Evolutionary conservation across 2,329 filamentous ascomycete genomes (phyloP).

Genomic region (Akanthomyces muscarius): DNA sequence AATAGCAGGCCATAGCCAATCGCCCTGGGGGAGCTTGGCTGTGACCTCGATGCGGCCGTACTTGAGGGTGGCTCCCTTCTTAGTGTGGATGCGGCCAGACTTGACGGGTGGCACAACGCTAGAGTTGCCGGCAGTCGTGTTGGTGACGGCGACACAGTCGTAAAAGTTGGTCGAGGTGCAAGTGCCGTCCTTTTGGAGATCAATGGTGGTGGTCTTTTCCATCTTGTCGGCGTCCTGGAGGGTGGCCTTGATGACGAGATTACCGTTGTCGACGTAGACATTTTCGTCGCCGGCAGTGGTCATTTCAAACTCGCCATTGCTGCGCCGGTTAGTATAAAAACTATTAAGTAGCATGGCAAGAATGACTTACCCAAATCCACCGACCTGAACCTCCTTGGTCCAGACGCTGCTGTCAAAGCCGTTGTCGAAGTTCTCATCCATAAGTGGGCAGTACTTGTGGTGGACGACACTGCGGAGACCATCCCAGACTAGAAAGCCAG

Average conservation of each 20-base stretch:
- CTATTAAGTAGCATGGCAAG: neutral
- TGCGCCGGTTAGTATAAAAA: conserved; percentile 27
- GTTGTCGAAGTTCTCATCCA: conserved; percentile 59
- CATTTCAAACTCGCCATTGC: conserved; percentile 77
- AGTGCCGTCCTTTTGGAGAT: conserved; percentile 61
- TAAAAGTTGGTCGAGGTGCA: conserved; percentile 59
- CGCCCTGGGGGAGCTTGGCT: conserved; percentile 69
- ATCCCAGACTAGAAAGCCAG: conserved; percentile 71
- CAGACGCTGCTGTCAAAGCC: conserved; percentile 60
- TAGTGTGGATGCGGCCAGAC: conserved; percentile 75
- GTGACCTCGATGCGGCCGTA: conserved; percentile 79
- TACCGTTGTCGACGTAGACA: conserved; percentile 65
- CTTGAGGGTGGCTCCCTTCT: conserved; percentile 65
- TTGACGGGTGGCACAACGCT: conserved; percentile 73
- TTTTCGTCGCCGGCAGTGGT: conserved; percentile 72
- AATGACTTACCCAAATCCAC: conserved; percentile 66
- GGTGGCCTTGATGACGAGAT: conserved; percentile 72
- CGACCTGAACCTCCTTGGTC: conserved; percentile 71
- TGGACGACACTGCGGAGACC: conserved; percentile 67
- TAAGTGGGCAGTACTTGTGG: conserved; percentile 67
- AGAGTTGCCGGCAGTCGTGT: conserved; percentile 64
- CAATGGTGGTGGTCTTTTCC: conserved; percentile 61
- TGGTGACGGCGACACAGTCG: conserved; percentile 66
- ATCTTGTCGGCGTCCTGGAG: conserved; percentile 66
- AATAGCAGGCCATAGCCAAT: conserved; percentile 91